phyloP scores from a whole-genome alignment of 2,329 filamentous ascomycete species.

The Talaromyces marneffei region DNA sequence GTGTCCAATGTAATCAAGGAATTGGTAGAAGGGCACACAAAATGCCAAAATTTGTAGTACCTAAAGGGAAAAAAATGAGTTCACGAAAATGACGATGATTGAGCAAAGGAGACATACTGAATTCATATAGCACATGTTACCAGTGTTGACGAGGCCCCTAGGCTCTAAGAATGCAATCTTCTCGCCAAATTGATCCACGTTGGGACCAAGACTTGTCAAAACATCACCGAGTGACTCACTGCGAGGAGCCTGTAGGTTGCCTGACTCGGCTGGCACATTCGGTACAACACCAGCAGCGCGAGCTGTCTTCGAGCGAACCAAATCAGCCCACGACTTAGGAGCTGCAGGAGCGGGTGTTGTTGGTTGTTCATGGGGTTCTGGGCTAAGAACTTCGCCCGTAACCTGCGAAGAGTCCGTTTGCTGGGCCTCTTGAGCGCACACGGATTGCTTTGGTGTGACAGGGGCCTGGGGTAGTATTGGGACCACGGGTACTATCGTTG shows the following conservation, averaged over 20 bases:
- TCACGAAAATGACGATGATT: slow-evolving; percentile 25
- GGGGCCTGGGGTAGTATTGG: slow-evolving; percentile 39
- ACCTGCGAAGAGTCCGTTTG: slow-evolving; percentile 8
- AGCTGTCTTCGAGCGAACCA: slow-evolving; percentile 52
- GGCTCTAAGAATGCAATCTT: slow-evolving; percentile 83
- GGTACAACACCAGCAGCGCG: slow-evolving; percentile 26
- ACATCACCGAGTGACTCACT: slow-evolving; percentile 67
- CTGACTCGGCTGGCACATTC: slow-evolving; percentile 26
- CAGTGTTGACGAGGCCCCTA: slow-evolving; percentile 88
- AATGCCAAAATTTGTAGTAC: slow-evolving; percentile 93
- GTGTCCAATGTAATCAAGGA: slow-evolving; percentile 79
- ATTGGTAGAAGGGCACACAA: slow-evolving; percentile 89
- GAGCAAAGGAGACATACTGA: slow-evolving; percentile 60
- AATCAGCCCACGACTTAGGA: slow-evolving; percentile 64
- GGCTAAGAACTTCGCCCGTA: slow-evolving; percentile 6
- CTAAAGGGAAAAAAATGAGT: slow-evolving; percentile 43
- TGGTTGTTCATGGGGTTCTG: slow-evolving; percentile 25
- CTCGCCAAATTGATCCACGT: slow-evolving; percentile 49
- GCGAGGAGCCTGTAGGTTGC: slow-evolving; percentile 44
- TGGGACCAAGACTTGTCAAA: slow-evolving; percentile 65
- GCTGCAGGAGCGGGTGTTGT: slow-evolving; percentile 41
- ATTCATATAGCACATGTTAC: slow-evolving; percentile 99
- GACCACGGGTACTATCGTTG: slow-evolving; percentile 47
- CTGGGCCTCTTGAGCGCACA: slow-evolving; percentile 34
- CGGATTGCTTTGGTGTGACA: slow-evolving; percentile 25